Evolutionary conservation across 2,329 filamentous ascomycete species (phyloP).

Genomic region (Emergomyces pasteurianus): DNA sequence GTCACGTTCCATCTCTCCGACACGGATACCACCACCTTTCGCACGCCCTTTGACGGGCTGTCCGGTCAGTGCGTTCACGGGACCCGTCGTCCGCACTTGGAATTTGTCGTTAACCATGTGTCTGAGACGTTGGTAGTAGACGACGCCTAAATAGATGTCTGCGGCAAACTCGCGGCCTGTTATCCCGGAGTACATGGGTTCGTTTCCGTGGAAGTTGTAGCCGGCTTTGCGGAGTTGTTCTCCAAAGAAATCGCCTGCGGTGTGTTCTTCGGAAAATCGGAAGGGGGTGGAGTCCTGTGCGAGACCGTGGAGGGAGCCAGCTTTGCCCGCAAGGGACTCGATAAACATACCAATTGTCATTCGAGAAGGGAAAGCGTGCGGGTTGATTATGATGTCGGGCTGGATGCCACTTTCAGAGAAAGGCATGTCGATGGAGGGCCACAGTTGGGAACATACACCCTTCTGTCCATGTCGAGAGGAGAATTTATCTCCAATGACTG

Average conservation of each 20-base stretch:
- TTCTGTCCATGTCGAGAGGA: conserved; percentile 98
- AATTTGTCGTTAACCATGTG: conserved; percentile 99
- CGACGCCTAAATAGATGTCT: conserved; percentile 92
- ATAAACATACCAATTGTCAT: conserved; percentile 99
- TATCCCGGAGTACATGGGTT: conserved; percentile 96
- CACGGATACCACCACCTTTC: conserved; percentile 94
- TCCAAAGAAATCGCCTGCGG: conserved; percentile 87
- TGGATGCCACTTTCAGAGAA: conserved; percentile 95
- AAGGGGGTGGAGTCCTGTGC: conserved; percentile 94
- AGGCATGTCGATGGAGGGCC: conserved; percentile 87
- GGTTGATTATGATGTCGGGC: conserved; percentile 97
- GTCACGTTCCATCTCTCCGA: conserved; percentile 98
- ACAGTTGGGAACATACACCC: conserved; percentile 92
- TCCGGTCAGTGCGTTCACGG: conserved; percentile 77
- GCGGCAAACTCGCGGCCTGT: conserved; percentile 87
- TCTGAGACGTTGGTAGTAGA: conserved; percentile 94
- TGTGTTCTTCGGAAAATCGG: conserved; percentile 84
- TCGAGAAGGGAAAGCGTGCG: conserved; percentile 95
- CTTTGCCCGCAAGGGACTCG: conserved; percentile 90
- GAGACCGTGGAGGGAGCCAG: conserved; percentile 86
- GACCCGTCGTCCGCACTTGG: conserved; percentile 92
- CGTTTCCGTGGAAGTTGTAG: conserved; percentile 97
- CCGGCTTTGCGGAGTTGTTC: conserved; percentile 90
- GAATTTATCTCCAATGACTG: conserved; percentile 97
- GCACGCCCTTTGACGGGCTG: conserved; percentile 96